Percentiles rank a stretch among this genome's conserved stretches.
Conservation (phyloP, 2,329 filamentous ascomycete genomes). For the Fusarium anthophilum region DNA sequence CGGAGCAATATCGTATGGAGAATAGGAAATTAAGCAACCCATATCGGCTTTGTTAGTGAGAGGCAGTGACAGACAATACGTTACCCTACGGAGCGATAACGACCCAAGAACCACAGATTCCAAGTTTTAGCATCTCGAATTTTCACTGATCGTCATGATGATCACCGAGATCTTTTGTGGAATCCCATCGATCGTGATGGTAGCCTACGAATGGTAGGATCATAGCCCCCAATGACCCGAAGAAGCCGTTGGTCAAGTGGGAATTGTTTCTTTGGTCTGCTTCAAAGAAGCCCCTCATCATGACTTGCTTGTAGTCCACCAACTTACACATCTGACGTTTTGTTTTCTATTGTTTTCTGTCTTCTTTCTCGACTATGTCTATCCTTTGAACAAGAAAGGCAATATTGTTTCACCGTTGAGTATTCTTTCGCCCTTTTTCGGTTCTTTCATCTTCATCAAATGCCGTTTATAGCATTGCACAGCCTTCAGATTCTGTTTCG, state of each 20-base stretch:
- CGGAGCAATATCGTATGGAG: background rate
- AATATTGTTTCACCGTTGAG: background rate
- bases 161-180: background rate
- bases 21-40: conserved; percentile 5
- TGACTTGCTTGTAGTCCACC: background rate
- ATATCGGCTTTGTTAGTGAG: background rate
- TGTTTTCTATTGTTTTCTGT: background rate
- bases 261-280: background rate
- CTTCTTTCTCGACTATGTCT: background rate
- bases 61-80: background rate
- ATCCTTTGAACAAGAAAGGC: background rate
- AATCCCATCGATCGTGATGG: conserved; percentile 21
- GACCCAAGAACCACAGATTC: background rate
- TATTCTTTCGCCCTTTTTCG: background rate
- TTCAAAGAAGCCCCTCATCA: background rate
- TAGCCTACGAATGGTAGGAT: background rate
- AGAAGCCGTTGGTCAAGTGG: background rate
- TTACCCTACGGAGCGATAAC: background rate
- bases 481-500: background rate
- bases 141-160: conserved; percentile 5
- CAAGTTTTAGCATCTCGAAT: background rate
- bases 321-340: background rate
- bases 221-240: background rate
- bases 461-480: background rate
- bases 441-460: background rate